phyloP scores from a whole-genome alignment of 225 moss, liverwort and hornwort genomes.

The Physcomitrellopsis africana region DNA sequence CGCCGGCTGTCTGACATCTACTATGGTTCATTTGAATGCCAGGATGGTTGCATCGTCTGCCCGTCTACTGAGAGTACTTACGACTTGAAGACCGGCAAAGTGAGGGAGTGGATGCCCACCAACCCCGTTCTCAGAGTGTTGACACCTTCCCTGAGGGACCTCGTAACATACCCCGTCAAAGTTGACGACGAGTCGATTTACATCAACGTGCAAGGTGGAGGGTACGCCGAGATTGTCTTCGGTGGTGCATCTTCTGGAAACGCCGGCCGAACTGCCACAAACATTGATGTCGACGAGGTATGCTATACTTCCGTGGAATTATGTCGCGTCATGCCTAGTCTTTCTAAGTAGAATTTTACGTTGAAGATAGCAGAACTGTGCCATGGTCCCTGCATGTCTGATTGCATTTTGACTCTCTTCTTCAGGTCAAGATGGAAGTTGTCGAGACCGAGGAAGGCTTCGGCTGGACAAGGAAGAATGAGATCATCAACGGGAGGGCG shows the following conservation, averaged over 20 bases:
- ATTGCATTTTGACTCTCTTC: background rate
- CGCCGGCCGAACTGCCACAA: constrained; percentile 83
- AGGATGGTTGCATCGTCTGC: constrained; percentile 87
- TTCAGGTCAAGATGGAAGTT: constrained; percentile 84
- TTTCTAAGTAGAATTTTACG: background rate
- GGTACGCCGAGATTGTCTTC: constrained; percentile 89
- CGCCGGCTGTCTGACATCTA: constrained; percentile 5
- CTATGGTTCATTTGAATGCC: background rate
- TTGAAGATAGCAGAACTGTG: too few species aligned
- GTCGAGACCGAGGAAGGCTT: constrained; percentile 69
- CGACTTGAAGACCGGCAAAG: constrained; percentile 86
- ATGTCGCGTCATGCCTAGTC: too few species aligned
- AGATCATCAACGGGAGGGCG: constrained; percentile 88
- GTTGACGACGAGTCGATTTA: constrained; percentile 70
- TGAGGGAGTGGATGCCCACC: constrained; percentile 89
- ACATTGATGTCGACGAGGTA: constrained; percentile 91
- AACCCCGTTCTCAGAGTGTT: constrained; percentile 83
- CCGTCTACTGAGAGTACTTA: constrained; percentile 92
- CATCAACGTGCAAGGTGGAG: constrained; percentile 67
- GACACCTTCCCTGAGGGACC: constrained; percentile 72
- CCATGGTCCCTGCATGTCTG: background rate
- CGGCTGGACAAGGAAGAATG: constrained; percentile 88
- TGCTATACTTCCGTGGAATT: background rate
- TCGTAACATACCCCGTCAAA: constrained; percentile 80
- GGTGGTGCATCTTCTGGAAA: constrained; percentile 81